Evolutionary conservation across 1,284 basidiomycete species (phyloP), one percentile per base, ranked within the genome.

Genomic region (Flammula alnicola): DNA sequence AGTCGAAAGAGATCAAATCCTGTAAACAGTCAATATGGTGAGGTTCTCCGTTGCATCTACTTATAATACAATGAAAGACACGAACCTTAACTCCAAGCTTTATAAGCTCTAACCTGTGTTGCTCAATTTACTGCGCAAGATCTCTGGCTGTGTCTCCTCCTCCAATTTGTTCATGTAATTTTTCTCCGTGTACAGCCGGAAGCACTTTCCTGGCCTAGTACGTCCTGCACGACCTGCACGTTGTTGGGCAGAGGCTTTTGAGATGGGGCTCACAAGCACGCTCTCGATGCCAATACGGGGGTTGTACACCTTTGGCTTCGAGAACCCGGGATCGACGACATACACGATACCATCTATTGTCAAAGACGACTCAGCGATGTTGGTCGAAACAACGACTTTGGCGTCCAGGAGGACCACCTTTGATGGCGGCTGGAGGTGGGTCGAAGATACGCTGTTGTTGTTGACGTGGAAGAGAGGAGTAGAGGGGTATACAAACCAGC

Each of bases 281-380:
- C 89, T 93, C 73, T 99, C 96, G 35, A 99, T 95, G 55, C 97
- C 86, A 60, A 98, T 97, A 25, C 95, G 83, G 0, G 95, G 95
- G 67, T 97, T 97, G 76, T 98, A 98, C 44, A 98, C 92, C 67
- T 95, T 98, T 72, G 98, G 93, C 72, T 98, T 96, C 9, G 92
- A 94, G 76, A 97, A 96, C 0, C 96, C 96, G 0, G 97, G 95
- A 67, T 99, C 96, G 36, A 99, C 94, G 49, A 99, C 96, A 65
- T 98, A 99, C 11, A 99, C 95, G 63, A 99, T 98, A 20, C 96
- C 97, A 61, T 98, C 96, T 54, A 99, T 98, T 1, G 96, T 99
- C 29, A 99, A 74, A 8, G 94, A 97, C 0, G 97, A 99, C 72
- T 99, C 96, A 6, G 97, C 97, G 55, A 99, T 96, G 70, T 99